Evolutionary conservation across 352 stramenopile species (phyloP).

Genomic region (Phytophthora megakarya): DNA sequence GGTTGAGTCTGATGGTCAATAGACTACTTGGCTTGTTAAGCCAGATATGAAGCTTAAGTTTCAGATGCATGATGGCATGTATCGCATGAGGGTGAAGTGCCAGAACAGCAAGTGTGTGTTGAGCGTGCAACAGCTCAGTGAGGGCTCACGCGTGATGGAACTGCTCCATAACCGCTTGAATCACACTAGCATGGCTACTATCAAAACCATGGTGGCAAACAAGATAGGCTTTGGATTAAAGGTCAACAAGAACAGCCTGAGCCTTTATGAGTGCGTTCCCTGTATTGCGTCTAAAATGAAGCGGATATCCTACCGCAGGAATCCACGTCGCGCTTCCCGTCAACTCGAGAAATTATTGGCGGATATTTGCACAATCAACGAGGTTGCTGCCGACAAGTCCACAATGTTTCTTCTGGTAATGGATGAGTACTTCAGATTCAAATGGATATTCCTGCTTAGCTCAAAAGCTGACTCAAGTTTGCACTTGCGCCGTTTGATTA

Average conservation of each 20-base stretch:
- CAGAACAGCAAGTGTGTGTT: neutral
- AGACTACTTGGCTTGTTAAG: slow-evolving; percentile 4
- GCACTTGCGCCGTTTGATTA: neutral
- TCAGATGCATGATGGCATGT: neutral
- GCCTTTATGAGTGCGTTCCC: neutral
- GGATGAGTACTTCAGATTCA: neutral
- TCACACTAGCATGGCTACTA: neutral
- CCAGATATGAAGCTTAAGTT: slow-evolving; percentile 3
- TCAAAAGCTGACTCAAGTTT: neutral
- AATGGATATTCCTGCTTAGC: neutral
- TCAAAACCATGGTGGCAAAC: neutral
- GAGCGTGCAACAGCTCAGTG: neutral
- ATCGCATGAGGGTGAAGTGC: too few species aligned
- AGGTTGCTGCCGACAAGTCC: neutral
- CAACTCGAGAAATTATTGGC: neutral
- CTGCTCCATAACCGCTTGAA: slow-evolving; percentile 1
- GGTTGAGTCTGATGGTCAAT: neutral
- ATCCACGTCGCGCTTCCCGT: neutral
- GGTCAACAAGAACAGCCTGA: neutral
- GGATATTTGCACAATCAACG: slow-evolving; percentile 1
- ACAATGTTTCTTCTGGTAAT: neutral
- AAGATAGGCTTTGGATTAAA: neutral
- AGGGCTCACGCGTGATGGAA: neutral
- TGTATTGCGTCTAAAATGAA: slow-evolving; percentile 2
- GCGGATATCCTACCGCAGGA: neutral